Evolutionary conservation across 805 yeast species (phyloP), one percentile per base, ranked within the genome.

Genomic region (Suhomyces sp.): DNA sequence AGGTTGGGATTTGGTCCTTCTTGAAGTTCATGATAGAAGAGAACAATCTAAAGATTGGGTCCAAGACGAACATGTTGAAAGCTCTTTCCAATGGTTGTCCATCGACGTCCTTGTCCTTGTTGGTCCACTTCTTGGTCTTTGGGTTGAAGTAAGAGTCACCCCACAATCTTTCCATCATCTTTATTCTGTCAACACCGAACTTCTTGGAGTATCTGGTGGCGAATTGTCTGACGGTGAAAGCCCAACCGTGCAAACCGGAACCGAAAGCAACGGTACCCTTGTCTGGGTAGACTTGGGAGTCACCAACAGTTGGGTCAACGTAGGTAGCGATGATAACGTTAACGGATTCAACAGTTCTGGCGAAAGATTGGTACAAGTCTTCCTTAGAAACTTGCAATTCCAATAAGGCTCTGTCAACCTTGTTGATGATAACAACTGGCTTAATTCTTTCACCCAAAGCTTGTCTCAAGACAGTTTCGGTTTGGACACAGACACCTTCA

Each of bases 171-270:
- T 90, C 93, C 97, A 90, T 90, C 98, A 93, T 91, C 90, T 94
- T 93, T 60, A 74, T 64, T 78, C 90, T 86, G 89, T 93, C 97
- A 74, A 93, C 98, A 91, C 98, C 98, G 77, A 94, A 93, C 83
- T 93, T 94, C 91, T 92, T 91, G 77, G 97, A 85, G 87, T 94
- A 93, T 84, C 97, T 90, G 81, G 83, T 79, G 70, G 98, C 97
- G 69, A 93, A 93, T 85, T 93, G 98, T 81, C 99, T 90, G 75
- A 93, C 88, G 69, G 99, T 93, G 93, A 93, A 93, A 76, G 97
- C 98, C 99, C 99, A 93, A 81, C 99, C 99, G 87, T 93, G 99
- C 75, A 93, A 85, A 88, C 98, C 99, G 78, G 98, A 94, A 84
- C 97, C 98, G 81, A 93, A 93, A 68, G 99, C 99, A 74, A 93